Evolutionary conservation across 2,329 filamentous ascomycete genomes (phyloP).

Genomic region (Rutstroemia sp.): DNA sequence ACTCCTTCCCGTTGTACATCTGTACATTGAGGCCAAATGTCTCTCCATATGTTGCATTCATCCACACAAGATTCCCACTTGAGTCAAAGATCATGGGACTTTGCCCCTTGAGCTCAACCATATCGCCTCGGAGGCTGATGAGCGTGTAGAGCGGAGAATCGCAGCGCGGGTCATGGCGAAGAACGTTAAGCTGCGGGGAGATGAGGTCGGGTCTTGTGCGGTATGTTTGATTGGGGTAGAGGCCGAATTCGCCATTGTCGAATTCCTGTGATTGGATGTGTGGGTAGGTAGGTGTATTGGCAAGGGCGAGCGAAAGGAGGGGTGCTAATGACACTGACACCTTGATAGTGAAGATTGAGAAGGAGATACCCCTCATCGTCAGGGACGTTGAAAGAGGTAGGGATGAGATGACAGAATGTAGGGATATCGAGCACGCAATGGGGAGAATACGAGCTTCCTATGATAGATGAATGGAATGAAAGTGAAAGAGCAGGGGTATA

Average conservation of each 20-base stretch:
- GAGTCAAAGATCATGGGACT: constrained; percentile 16
- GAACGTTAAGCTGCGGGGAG: constrained; percentile 12
- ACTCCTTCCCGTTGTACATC: constrained; percentile 35
- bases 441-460: background rate
- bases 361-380: background rate
- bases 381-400: background rate
- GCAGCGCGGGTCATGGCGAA: constrained; percentile 7
- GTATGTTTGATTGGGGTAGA: constrained; percentile 31
- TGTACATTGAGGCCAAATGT: constrained; percentile 24
- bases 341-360: background rate
- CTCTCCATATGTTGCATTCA: constrained; percentile 12
- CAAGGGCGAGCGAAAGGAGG: background rate
- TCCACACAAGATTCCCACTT: constrained; percentile 14
- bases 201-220: constrained; percentile 25
- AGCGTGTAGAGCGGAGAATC: constrained; percentile 13
- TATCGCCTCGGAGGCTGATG: constrained; percentile 12
- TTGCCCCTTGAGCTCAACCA: constrained; percentile 8
- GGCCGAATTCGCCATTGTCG: constrained; percentile 29
- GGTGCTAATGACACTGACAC: background rate
- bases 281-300: background rate
- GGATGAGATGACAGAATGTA: background rate
- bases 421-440: background rate
- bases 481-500: too few species aligned
- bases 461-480: too few species aligned
- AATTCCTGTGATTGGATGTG: constrained; percentile 19